These are phyloP conservation scores for Capsaspora owczarzaki DNA, from an alignment of 78 protist species.

Conservation along the genomic window DNA sequence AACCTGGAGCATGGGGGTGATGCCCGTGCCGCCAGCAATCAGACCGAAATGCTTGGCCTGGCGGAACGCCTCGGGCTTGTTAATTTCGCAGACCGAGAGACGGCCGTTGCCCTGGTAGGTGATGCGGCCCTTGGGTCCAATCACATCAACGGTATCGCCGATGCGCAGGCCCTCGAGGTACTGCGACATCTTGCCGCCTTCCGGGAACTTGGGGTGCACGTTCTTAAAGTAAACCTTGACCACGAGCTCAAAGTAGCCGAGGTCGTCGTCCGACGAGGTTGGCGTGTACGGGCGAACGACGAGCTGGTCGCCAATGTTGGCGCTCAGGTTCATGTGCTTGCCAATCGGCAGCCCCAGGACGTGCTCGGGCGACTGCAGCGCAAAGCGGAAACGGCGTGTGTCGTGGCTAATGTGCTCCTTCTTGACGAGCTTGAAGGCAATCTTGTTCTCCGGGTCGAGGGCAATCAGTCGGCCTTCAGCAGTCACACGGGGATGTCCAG, in stretches of 20 bases:
- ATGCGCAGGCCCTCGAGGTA: constrained; percentile 37
- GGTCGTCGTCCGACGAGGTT: constrained; percentile 26
- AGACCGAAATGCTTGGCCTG: constrained; percentile 24
- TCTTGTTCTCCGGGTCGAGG: neutral
- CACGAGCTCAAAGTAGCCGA: constrained; percentile 60
- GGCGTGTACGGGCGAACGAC: constrained; percentile 72
- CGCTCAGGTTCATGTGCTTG: constrained; percentile 27
- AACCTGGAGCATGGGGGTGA: constrained; percentile 51
- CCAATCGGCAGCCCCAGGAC: constrained; percentile 52
- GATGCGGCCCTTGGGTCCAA: constrained; percentile 45
- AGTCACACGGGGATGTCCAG: too few relatives aligned
- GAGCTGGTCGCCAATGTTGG: constrained; percentile 16
- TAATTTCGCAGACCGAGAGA: neutral
- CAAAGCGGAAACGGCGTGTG: constrained; percentile 33
- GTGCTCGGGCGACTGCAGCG: constrained; percentile 15
- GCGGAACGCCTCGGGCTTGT: neutral
- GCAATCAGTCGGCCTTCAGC: neutral
- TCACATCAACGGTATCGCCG: constrained; percentile 54
- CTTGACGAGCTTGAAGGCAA: neutral
- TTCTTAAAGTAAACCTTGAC: constrained; percentile 51
- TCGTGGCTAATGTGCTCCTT: constrained; percentile 10
- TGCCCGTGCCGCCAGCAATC: constrained; percentile 66
- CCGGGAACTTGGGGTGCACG: constrained; percentile 42
- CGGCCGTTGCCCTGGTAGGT: constrained; percentile 17
- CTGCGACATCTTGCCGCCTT: constrained; percentile 57